Evolutionary conservation across 2,329 filamentous ascomycete species (phyloP).

Genomic region (Nectriaceae sp.): DNA sequence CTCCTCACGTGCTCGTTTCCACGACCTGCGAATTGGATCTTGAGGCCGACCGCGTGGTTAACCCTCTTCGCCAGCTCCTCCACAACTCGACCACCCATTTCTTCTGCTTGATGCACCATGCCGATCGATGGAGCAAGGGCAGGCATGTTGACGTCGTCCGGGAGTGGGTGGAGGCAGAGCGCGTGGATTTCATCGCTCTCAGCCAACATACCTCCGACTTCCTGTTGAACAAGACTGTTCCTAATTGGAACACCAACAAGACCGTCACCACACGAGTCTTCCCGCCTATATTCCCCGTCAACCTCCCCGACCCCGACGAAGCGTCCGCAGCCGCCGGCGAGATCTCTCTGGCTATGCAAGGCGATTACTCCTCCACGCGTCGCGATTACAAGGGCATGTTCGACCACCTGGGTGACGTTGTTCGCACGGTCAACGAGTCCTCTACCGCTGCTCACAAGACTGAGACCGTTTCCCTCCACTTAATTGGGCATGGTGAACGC

Average conservation of each 20-base stretch:
- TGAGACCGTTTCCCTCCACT: constrained; percentile 24
- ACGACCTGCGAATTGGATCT: constrained; percentile 32
- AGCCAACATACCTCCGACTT: constrained; percentile 29
- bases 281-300: constrained; percentile 29
- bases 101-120: constrained; percentile 32
- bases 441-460: constrained; percentile 1
- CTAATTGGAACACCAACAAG: constrained; percentile 21
- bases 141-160: constrained; percentile 21
- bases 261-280: constrained; percentile 22
- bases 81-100: constrained; percentile 21
- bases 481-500: constrained; percentile 27
- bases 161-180: constrained; percentile 18
- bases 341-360: constrained; percentile 29
- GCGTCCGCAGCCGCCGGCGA: constrained; percentile 4
- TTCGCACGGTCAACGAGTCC: constrained; percentile 21
- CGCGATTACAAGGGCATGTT: constrained; percentile 30
- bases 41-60: constrained; percentile 7
- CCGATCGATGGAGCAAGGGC: constrained; percentile 27
- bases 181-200: constrained; percentile 28
- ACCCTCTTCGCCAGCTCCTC: constrained; percentile 22
- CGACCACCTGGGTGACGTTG: constrained; percentile 23
- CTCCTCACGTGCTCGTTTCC: constrained; percentile 28
- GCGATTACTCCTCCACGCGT: constrained; percentile 28
- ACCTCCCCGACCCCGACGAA: constrained; percentile 17
- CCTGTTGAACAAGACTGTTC: constrained; percentile 20